Evolutionary conservation across 495 filamentous ascomycete species (phyloP).

Genomic region (Tuber microsphaerosporum): DNA sequence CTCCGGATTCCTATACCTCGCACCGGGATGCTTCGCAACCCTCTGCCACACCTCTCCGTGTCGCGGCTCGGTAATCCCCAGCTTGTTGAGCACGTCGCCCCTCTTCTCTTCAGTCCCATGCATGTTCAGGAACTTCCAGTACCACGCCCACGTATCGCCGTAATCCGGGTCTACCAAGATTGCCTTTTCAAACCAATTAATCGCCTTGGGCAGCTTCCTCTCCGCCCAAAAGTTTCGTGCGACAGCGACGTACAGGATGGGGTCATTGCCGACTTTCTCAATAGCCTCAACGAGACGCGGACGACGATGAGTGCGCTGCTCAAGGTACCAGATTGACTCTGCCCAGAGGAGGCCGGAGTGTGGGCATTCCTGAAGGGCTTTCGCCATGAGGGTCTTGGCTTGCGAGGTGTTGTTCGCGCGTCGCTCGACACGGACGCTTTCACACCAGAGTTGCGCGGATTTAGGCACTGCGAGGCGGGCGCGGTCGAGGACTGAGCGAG

Average conservation of each 20-base stretch:
- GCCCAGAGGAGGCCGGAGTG: conserved; percentile 83
- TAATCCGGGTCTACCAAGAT: conserved; percentile 74
- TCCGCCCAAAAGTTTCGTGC: conserved; percentile 72
- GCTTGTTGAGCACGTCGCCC: conserved; percentile 28
- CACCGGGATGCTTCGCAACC: conserved; percentile 76
- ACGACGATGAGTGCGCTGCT: conserved; percentile 82
- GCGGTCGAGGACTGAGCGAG: conserved; percentile 83
- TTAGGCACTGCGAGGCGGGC: conserved; percentile 81
- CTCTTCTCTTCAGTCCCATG: conserved; percentile 64
- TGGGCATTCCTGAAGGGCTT: conserved; percentile 84
- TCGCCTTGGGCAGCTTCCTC: conserved; percentile 78
- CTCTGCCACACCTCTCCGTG: conserved; percentile 91
- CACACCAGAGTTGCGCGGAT: conserved; percentile 75
- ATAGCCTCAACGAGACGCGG: conserved; percentile 85
- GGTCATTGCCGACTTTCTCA: conserved; percentile 90
- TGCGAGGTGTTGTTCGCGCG: conserved; percentile 76
- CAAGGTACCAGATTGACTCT: conserved; percentile 90
- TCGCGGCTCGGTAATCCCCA: conserved; percentile 60
- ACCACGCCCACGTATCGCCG: conserved; percentile 97
- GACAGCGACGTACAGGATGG: conserved; percentile 70
- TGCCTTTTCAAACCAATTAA: conserved; percentile 95
- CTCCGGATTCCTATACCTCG: conserved; percentile 63
- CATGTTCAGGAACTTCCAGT: conserved; percentile 82
- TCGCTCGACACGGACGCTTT: conserved; percentile 84
- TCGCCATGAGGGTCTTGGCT: conserved; percentile 84